Conservation (phyloP, 1,284 basidiomycete species). For the Meripilus lineatus region DNA sequence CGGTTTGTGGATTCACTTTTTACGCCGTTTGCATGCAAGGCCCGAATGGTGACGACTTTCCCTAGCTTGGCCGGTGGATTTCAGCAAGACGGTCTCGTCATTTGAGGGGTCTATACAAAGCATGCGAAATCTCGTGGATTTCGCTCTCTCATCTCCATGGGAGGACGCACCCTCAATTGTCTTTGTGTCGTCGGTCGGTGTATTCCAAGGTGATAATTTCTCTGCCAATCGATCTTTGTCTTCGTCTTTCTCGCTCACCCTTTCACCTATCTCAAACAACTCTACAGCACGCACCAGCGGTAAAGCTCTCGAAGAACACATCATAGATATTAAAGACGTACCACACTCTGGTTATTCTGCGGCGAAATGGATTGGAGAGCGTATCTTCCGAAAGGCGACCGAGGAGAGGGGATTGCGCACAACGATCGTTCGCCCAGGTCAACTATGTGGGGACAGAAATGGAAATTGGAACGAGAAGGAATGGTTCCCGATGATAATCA, state of each 20-base stretch:
- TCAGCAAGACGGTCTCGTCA: conserved; percentile 21
- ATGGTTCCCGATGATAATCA: conserved; percentile 27
- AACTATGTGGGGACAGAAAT: conserved; percentile 22
- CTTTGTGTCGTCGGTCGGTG: conserved; percentile 22
- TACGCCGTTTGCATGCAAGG: too few relatives aligned
- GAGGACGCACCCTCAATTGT: conserved; percentile 18
- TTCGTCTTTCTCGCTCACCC: conserved; percentile 1
- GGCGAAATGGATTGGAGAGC: conserved; percentile 25
- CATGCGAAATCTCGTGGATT: conserved; percentile 21
- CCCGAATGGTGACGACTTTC: not conserved
- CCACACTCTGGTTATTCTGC: conserved; percentile 21
- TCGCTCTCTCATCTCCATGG: conserved; percentile 19
- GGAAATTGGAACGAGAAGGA: conserved; percentile 28
- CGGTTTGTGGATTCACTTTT: conserved; percentile 8
- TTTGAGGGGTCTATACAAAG: conserved; percentile 22
- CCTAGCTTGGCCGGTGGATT: conserved; percentile 26
- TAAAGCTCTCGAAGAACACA: conserved; percentile 8
- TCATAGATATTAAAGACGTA: conserved; percentile 15
- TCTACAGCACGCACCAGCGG: not conserved
- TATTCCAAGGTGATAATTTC: conserved; percentile 18
- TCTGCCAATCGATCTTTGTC: not conserved
- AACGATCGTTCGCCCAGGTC: conserved; percentile 21
- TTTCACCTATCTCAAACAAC: not conserved
- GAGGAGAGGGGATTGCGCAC: conserved; percentile 13
- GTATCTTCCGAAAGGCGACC: conserved; percentile 15